Percentiles rank a stretch among this genome's conserved stretches.
Conservation (phyloP, 495 filamentous ascomycete species). For the Penicillium chermesinum region DNA sequence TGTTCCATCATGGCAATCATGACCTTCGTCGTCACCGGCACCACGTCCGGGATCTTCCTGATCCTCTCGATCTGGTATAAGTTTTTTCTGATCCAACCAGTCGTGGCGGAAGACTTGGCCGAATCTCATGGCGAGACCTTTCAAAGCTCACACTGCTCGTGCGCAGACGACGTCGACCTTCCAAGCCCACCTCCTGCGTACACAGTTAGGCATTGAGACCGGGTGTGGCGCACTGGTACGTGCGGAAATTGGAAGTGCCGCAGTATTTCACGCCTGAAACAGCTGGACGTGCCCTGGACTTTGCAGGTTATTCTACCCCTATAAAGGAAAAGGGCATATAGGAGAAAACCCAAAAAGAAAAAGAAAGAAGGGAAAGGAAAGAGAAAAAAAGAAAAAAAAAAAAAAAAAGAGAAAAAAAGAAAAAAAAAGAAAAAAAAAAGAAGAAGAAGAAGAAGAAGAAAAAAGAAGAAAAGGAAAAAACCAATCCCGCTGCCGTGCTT, state of each 20-base stretch:
- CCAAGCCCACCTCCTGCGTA: background rate
- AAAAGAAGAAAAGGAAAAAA: too few relatives aligned
- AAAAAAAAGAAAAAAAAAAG: too few relatives aligned
- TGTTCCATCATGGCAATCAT: background rate
- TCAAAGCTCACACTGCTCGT: background rate
- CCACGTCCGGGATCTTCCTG: background rate
- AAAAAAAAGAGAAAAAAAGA: too few relatives aligned
- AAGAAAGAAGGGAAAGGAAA: too few relatives aligned
- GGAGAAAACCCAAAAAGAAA: too few relatives aligned
- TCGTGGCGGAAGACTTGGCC: background rate
- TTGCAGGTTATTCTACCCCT: too few relatives aligned
- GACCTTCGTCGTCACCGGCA: background rate
- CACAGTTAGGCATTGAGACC: background rate
- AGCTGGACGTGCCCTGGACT: too few relatives aligned
- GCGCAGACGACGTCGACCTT: background rate
- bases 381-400: too few relatives aligned
- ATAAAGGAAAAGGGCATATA: too few relatives aligned
- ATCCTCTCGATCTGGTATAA: background rate
- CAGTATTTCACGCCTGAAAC: too few relatives aligned
- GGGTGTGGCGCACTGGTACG: background rate
- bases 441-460: too few relatives aligned
- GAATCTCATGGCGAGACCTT: background rate
- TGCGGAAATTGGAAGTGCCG: background rate
- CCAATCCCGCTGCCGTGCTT: too few relatives aligned
- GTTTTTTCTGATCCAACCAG: background rate